Evolutionary conservation across 768 basidiomycete genomes (phyloP).

Genomic region (Pisolithus marmoratus): DNA sequence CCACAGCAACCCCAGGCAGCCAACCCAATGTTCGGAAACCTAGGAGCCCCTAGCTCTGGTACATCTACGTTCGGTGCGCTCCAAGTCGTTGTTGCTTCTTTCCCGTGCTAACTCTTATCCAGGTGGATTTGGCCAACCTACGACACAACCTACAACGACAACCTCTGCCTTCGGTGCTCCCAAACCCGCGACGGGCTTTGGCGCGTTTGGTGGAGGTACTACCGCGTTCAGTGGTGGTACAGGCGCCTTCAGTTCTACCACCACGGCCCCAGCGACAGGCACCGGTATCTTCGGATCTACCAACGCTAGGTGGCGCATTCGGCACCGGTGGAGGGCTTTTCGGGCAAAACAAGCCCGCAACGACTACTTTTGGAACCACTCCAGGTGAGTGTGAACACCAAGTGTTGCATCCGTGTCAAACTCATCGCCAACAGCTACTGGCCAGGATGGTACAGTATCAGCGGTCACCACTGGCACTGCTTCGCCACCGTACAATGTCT

Average conservation of each 20-base stretch:
- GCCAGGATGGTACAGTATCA: constrained; percentile 35
- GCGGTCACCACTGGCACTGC: constrained; percentile 66
- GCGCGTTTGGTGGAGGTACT: constrained; percentile 63
- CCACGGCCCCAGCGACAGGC: constrained; percentile 26
- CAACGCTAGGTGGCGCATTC: constrained; percentile 29
- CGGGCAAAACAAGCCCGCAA: constrained; percentile 45
- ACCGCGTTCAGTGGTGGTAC: constrained; percentile 43
- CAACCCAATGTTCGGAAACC: constrained; percentile 79
- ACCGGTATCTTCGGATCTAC: constrained; percentile 31
- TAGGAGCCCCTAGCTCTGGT: constrained; percentile 33
- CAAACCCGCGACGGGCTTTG: constrained; percentile 72
- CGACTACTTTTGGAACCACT: constrained; percentile 38
- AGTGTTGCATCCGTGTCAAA: neutral
- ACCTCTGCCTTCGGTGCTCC: constrained; percentile 53
- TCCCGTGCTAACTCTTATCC: constrained; percentile 2
- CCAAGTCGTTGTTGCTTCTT: constrained; percentile 2
- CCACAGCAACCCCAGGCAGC: constrained; percentile 53
- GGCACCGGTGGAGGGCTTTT: constrained; percentile 50
- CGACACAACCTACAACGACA: constrained; percentile 31
- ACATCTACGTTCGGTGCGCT: constrained; percentile 33
- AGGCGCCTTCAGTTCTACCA: constrained; percentile 36
- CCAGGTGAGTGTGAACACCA: constrained; percentile 20
- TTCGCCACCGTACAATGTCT: constrained; percentile 55
- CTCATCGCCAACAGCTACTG: constrained; percentile 24
- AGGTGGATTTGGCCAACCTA: constrained; percentile 39